Evolutionary conservation across 2,329 filamentous ascomycete genomes (phyloP), one percentile per base, ranked within the genome.

Genomic region (Aureobasidium namibiae): DNA sequence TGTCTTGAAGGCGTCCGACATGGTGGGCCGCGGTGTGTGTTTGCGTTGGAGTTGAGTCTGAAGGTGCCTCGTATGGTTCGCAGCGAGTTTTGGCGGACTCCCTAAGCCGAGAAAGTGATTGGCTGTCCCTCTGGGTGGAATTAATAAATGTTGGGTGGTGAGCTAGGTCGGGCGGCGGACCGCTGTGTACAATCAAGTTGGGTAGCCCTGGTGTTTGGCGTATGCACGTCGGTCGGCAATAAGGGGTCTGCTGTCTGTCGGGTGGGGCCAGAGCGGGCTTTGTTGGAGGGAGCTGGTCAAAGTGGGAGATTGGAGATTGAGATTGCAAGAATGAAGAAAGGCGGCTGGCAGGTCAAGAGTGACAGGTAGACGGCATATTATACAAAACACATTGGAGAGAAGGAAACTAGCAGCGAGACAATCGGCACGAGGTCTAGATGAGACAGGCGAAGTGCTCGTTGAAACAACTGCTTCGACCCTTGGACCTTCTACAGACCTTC

Each of bases 1-100:
- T 60, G 81, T 78, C 72, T 84, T 81, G 74, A 86, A 85, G 58
- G 76, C 74, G 70, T 86, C 82, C 78, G 85, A 85, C 69, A 71
- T 72, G 63, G 24, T 67, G 57, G 44, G 45, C 38, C 31, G 11
- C 23, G 33, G 36, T 54, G 24, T 52, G 24, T 29, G 49, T 3
- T 41, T 42, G 50, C 42, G 50, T 42, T 5, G 36, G 16, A 24
- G 36, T 21, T 33, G 23, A 7, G 2, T 14, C 11, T 16, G 39
- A 36, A 45, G 39, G 18, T 9, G 26, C n/a, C 24, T 41, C 16
- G 29, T 31, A 16, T 10, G 13, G 36, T 14, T 18, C 11, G 26
- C 42, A 11, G 39, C 29, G 36, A 52, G 49, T 4, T 26, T 49
- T n/a, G 49, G 33, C 29, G 23, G 36, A 38, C 49, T 52, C 49